Evolutionary conservation across 2,329 filamentous ascomycete species (phyloP), one percentile per base, ranked within the genome.

Genomic region (Colletotrichum theobromicola): DNA sequence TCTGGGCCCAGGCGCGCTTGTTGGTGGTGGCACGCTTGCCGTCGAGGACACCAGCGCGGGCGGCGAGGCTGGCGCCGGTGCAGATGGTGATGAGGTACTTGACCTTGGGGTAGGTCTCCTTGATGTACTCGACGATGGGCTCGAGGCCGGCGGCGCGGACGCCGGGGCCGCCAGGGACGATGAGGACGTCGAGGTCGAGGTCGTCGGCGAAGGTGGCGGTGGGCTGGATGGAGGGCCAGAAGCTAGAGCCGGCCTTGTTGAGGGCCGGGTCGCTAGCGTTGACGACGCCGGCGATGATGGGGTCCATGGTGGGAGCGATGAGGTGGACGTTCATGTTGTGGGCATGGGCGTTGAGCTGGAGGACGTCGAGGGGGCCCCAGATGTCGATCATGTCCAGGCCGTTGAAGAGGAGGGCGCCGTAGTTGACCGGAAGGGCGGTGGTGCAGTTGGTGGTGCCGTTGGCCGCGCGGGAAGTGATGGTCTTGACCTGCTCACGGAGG

Each of bases 111-210:
- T 86, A 90, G n/a, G 81, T 79, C 1, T 81, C 80, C 1, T 79
- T 78, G 32, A 79, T 78, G 71, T 81, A 92, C 3, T 86, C 82
- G 3, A 89, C 81, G 1, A 87, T 82, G 1, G 84, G 76, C 4
- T 75, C 76, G 32, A 80, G 70, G 5, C 80, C 85, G 70, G 79
- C 30, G 80, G 80, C 79, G 4, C 87, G 82, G 1, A 83, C 84
- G 1, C 92, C 92, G 0, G 83, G 67, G 0, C 93, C 92, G 3
- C 93, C 93, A 0, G 93, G 93, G 9, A 94, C 82, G n/a, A 95
- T 81, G 24, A 94, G 85, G 5, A 94, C 89, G 58, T 94, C 91
- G 6, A 93, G 82, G n/a, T 85, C 84, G 1, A 88, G 88, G 3
- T 87, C 85, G 6, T 85, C 81, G 57, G 82, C 84, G 78, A 92